Percentiles rank a stretch among this genome's conserved stretches.
These are phyloP conservation scores for Arabidopsis suecica DNA, from an alignment of 345 rosid genomes.

Conservation along the genomic window DNA sequence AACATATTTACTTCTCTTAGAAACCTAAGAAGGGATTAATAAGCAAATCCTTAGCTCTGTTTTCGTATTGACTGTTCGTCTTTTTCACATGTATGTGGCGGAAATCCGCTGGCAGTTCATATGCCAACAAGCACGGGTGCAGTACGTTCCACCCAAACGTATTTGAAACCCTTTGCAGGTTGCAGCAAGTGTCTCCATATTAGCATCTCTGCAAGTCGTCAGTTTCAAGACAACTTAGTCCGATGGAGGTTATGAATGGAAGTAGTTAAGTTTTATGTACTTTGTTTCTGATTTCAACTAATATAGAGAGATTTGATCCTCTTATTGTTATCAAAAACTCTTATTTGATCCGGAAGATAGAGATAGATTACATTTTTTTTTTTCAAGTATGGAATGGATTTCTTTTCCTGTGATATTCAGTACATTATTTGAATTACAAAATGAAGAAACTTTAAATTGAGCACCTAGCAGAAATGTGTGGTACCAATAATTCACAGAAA, in stretches of 20 bases:
- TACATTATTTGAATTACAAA: neutral
- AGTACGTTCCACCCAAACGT: conserved; percentile 75
- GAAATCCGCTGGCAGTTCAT: conserved; percentile 54
- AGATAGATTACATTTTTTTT: neutral
- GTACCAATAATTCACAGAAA: neutral
- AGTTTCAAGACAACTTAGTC: conserved; percentile 6
- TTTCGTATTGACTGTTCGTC: conserved; percentile 10
- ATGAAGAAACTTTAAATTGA: neutral
- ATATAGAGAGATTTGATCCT: neutral
- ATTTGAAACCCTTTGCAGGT: conserved; percentile 40
- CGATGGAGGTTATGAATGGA: neutral
- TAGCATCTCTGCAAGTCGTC: conserved; percentile 12
- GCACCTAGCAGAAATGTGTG: neutral
- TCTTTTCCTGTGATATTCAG: neutral
- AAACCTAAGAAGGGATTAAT: neutral
- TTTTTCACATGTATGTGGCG: conserved; percentile 3
- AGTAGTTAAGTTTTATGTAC: conserved; percentile 1
- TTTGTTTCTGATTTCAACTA: conserved; percentile 18
- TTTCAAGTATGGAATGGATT: neutral
- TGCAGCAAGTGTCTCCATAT: conserved; percentile 19
- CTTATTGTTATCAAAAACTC: neutral
- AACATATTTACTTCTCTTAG: neutral
- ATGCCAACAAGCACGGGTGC: conserved; percentile 79
- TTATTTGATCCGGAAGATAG: neutral
- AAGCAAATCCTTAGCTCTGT: conserved; percentile 12